phyloP scores from a whole-genome alignment of 1,284 basidiomycete species.

The Sporisorium scitamineum region DNA sequence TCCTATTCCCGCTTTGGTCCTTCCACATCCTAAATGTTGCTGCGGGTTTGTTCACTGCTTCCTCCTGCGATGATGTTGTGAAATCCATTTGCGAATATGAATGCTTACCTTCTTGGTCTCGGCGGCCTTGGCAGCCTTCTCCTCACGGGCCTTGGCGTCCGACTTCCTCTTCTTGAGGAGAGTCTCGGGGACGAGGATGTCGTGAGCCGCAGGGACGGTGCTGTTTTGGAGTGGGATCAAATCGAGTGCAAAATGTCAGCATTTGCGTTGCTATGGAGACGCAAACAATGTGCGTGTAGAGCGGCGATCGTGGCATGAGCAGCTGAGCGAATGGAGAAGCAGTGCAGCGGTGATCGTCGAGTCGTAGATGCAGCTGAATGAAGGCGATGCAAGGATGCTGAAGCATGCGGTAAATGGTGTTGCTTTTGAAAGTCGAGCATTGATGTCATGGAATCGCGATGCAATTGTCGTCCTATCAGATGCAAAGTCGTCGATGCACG shows the following conservation, averaged over 20 bases:
- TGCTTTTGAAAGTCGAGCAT: not conserved
- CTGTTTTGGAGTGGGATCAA: slow-evolving; percentile 31
- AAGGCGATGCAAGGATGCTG: not conserved
- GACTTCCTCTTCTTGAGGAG: slow-evolving; percentile 86
- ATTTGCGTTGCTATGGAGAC: not conserved
- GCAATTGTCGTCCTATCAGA: not conserved
- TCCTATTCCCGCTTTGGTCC: not conserved
- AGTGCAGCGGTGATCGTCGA: slow-evolving; percentile 3
- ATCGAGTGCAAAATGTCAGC: slow-evolving; percentile 14
- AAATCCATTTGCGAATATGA: slow-evolving; percentile 69
- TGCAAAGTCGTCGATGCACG: not conserved
- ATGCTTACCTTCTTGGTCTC: slow-evolving; percentile 88
- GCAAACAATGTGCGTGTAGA: not conserved
- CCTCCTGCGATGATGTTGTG: slow-evolving; percentile 78
- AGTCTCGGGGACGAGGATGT: slow-evolving; percentile 69
- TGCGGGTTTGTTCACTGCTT: slow-evolving; percentile 79
- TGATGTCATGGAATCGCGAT: not conserved
- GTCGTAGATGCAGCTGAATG: not conserved
- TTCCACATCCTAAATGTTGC: not conserved
- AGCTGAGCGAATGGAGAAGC: not conserved
- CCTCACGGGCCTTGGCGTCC: slow-evolving; percentile 96
- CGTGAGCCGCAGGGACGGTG: slow-evolving; percentile 64
- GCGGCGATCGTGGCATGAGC: slow-evolving; percentile 15
- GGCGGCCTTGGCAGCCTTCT: slow-evolving; percentile 85
- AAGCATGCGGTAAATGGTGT: not conserved